These are phyloP conservation scores for Somion occarium DNA, from an alignment of 1,284 basidiomycete species.

Conservation along the genomic window DNA sequence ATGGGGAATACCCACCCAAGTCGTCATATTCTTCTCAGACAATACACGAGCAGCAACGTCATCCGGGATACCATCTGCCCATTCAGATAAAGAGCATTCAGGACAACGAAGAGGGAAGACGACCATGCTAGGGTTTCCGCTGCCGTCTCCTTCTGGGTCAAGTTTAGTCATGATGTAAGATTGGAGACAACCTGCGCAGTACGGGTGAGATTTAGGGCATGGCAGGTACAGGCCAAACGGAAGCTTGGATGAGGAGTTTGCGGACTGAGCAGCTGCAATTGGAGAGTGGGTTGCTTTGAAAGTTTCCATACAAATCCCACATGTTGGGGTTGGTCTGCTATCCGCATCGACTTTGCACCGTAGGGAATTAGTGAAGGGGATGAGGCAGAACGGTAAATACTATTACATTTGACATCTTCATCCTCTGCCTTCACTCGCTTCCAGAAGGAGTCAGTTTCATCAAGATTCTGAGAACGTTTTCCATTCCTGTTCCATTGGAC, in stretches of 20 bases:
- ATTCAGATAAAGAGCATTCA: slow-evolving; percentile 29
- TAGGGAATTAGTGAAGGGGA: neutral
- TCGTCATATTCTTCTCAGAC: slow-evolving; percentile 28
- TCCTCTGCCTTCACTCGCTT: too few species aligned
- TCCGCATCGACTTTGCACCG: slow-evolving; percentile 6
- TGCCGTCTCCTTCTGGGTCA: slow-evolving; percentile 30
- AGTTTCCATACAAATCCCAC: slow-evolving; percentile 37
- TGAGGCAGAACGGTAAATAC: neutral
- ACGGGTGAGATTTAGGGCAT: slow-evolving; percentile 32
- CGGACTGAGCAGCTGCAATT: slow-evolving; percentile 27
- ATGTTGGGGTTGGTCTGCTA: slow-evolving; percentile 19
- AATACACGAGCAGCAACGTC: slow-evolving; percentile 30
- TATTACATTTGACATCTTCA: too few species aligned
- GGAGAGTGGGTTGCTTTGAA: slow-evolving; percentile 34
- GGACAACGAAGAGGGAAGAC: slow-evolving; percentile 39
- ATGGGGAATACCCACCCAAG: slow-evolving; percentile 28
- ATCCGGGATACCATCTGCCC: slow-evolving; percentile 33
- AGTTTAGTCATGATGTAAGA: slow-evolving; percentile 34
- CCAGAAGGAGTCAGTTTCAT: too few species aligned
- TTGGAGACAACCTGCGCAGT: slow-evolving; percentile 33
- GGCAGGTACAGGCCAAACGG: slow-evolving; percentile 33
- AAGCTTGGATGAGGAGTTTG: slow-evolving; percentile 32
- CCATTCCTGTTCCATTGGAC: too few species aligned
- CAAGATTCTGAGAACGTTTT: too few species aligned
- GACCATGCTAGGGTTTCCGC: slow-evolving; percentile 21